Evolutionary conservation across 2,329 filamentous ascomycete species (phyloP), one percentile per base, ranked within the genome.

Genomic region (Botryotinia convoluta): DNA sequence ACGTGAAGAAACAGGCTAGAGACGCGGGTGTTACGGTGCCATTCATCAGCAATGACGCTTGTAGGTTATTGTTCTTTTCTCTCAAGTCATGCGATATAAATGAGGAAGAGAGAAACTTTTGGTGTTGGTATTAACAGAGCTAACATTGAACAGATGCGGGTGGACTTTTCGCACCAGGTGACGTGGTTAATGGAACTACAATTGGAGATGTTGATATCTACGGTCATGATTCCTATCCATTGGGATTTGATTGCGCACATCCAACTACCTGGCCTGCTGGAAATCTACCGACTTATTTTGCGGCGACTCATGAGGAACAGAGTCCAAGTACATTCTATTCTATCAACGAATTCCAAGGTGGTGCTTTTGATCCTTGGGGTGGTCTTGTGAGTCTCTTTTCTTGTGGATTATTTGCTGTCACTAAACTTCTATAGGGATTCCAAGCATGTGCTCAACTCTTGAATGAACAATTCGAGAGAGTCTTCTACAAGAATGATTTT

Each of bases 401-500:
- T 51, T 26, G 26, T 26, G 18, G 5, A 70, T 65, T 44, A 22
- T 45, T 9, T 57, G n/a, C 51, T 14, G 29, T 35, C 26, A 29
- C 71, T 76, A 71, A 76, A 44, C 26, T 45, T 60, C 20, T 8
- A 3, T 62, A 78, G 77, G 91, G 92, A 0, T 93, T 92, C 68
- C 89, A 88, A 4, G 84, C 90, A 73, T 96, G 93, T 77, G 84
- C 87, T 6, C 83, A 84, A 4, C 84, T 95, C 4, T 83, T 93
- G 6, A 92, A 92, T 75, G 84, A 90, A n/a, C 91, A 94, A 77
- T 94, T 93, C 75, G 89, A 92, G 74, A 85, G 92, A 26, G 90
- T 96, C 0, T 93, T 94, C 79, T 93, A 94, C 81, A 95, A 95
- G 85, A 93, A 94, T 77, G 85, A 90, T 69, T 88, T 90, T 70